phyloP scores from a whole-genome alignment of 1,284 basidiomycete genomes.

The Macrocybe sp. region DNA sequence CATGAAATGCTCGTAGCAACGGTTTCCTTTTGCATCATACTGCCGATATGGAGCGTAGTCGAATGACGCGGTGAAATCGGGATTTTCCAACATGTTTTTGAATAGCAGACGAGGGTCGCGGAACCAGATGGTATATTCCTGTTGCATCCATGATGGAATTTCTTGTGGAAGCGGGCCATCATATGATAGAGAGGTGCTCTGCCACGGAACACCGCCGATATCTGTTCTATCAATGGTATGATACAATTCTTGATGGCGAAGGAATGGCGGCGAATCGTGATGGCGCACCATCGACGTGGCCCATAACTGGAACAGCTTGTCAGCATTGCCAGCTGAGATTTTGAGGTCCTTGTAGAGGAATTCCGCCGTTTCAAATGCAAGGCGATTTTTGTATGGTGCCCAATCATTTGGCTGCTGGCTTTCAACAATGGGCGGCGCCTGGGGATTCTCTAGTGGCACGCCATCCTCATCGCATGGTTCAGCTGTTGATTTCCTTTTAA shows the following conservation, averaged over 20 bases:
- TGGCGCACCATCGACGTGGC: neutral
- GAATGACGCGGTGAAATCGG: neutral
- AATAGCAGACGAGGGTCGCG: neutral
- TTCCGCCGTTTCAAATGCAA: slow-evolving; percentile 4
- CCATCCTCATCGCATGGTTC: too few relatives aligned
- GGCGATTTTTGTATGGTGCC: neutral
- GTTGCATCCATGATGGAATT: neutral
- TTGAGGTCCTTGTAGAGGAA: slow-evolving; percentile 1
- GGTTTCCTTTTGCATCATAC: neutral
- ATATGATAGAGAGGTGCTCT: neutral
- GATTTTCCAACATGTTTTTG: neutral
- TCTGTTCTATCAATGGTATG: neutral
- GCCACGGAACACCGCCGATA: neutral
- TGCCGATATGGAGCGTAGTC: neutral
- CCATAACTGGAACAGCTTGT: slow-evolving; percentile 1
- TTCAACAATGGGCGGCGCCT: too few relatives aligned
- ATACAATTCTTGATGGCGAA: neutral
- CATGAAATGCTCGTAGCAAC: neutral
- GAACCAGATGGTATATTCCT: neutral
- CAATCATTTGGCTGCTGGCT: neutral
- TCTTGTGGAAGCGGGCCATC: neutral
- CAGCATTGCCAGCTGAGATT: neutral
- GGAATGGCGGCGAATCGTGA: neutral
- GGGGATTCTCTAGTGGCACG: too few relatives aligned
- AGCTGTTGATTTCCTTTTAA: too few relatives aligned